A percentile compares a stretch with the other conserved stretches of the same genome.
Evolutionary conservation across 768 basidiomycete genomes (phyloP).

Genomic region (Agrocybe chaxingu): DNA sequence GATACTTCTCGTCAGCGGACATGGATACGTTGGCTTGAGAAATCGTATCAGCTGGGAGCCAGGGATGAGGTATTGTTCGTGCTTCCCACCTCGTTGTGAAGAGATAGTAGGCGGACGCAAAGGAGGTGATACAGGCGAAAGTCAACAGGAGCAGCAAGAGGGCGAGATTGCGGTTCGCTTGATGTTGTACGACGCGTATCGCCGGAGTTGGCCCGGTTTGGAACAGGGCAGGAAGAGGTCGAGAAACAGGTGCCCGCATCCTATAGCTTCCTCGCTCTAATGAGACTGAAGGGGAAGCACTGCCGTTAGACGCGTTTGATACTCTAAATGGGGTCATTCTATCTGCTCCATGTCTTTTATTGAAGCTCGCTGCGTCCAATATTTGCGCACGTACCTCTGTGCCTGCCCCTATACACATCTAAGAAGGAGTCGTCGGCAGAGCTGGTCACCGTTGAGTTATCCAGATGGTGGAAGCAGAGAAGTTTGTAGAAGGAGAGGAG

Average conservation of each 20-base stretch:
- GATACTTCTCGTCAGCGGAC: conserved; percentile 34
- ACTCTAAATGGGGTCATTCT: conserved; percentile 27
- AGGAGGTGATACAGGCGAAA: conserved; percentile 48
- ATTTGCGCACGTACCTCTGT: background rate
- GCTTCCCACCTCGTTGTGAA: conserved; percentile 58
- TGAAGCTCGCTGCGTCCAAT: background rate
- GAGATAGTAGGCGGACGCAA: conserved; percentile 61
- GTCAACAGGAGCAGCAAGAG: conserved; percentile 45
- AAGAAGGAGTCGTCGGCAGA: too few relatives aligned
- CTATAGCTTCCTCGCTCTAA: conserved; percentile 67
- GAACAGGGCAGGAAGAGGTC: conserved; percentile 14
- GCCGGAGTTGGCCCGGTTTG: conserved; percentile 3
- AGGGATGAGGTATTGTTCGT: conserved; percentile 14
- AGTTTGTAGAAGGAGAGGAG: too few relatives aligned
- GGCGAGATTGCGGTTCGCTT: conserved; percentile 26
- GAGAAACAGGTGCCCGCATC: conserved; percentile 43
- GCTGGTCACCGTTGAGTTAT: too few relatives aligned
- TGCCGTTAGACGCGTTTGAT: conserved; percentile 19
- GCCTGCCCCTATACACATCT: background rate
- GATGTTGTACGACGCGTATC: conserved; percentile 12
- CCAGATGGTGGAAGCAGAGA: too few relatives aligned
- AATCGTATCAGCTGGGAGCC: conserved; percentile 26
- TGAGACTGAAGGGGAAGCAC: conserved; percentile 59
- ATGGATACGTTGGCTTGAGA: conserved; percentile 21
- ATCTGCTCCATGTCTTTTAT: background rate